Base-by-base conservation (phyloP, 2,329 filamentous ascomycete species). In the Cladosporium oxysporum region DNA sequence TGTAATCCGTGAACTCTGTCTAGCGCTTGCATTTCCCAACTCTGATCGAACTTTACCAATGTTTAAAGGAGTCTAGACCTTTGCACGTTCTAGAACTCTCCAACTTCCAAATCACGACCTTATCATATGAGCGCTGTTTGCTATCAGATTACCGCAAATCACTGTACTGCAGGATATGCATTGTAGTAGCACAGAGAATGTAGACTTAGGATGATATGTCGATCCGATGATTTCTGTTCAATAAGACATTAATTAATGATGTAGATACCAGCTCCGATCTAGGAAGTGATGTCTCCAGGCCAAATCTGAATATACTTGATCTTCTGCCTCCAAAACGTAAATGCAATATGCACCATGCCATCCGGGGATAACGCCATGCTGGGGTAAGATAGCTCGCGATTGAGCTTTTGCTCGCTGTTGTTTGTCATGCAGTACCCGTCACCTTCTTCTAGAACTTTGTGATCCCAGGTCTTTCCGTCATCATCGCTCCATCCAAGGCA, bases 361-460 rank as follows among this genome's bases (percentile, higher is more conserved):
- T 68, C 65, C 16, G 31, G 14, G 0, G 50, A 58, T 5, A 65
- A 5, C 8, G 58, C 55, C 52, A 69, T 69, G 55, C 68, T 69
- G 16, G 68, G 68, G 35, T 69, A 69, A 10, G 64, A 68, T 14
- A 69, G 47, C 58, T 69, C 68, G 14, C 68, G 68, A 41, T 69
- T 69, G 29, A 69, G 37, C 62, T 68, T 68, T 62, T 66, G 61
- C 59, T 69, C 64, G 58, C 68, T 69, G 53, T 69, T 69, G 12
- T 69, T 69, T 23, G 68, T 69, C 68, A 69, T 66, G 50, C 68
- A 69, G 31, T 66, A 69, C n/a, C 68, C 68, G 55, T 68, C 66
- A 5, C 68, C 68, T 14, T 68, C 64, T 41, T 69, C 66, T 47
- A 69, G 21, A 5, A 68, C 52, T 8, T 44, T 60, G 37, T 52